Percentiles rank a stretch among this genome's conserved stretches.
phyloP scores from a whole-genome alignment of 768 basidiomycete species.

The Collybiopsis confluens region DNA sequence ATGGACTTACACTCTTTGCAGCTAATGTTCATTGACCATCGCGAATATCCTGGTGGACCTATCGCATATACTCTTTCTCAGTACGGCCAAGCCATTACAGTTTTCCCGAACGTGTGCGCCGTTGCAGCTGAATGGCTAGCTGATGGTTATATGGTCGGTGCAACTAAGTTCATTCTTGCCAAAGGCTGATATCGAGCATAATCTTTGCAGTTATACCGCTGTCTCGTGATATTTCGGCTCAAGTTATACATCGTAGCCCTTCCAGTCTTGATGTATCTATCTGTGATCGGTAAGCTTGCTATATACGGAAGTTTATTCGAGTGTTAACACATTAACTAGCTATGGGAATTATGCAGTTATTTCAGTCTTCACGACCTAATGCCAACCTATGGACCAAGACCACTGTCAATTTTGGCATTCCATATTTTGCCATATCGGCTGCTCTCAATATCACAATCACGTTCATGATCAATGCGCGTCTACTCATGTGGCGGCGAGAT shows the following conservation, averaged over 20 bases:
- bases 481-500: slow-evolving; percentile 16
- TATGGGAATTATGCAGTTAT: slow-evolving; percentile 13
- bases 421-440: slow-evolving; percentile 23
- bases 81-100: slow-evolving; percentile 16
- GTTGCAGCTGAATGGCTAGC: slow-evolving; percentile 17
- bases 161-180: too few species aligned
- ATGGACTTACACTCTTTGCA: slow-evolving; percentile 17
- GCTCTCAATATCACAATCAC: slow-evolving; percentile 25
- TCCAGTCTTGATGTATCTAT: slow-evolving; percentile 11
- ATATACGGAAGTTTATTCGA: too few species aligned
- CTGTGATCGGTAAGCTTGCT: slow-evolving; percentile 12
- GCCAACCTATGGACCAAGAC: slow-evolving; percentile 11
- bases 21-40: slow-evolving; percentile 25
- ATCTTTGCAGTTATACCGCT: slow-evolving; percentile 7
- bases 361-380: slow-evolving; percentile 11
- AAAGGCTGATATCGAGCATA: too few species aligned
- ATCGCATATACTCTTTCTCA: slow-evolving; percentile 11
- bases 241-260: slow-evolving; percentile 8
- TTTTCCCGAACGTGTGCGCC: slow-evolving; percentile 14
- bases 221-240: slow-evolving; percentile 7
- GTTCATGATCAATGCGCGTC: slow-evolving; percentile 19
- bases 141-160: slow-evolving; percentile 16
- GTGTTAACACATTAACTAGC: slow-evolving; percentile 5
- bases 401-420: slow-evolving; percentile 17
- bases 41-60: slow-evolving; percentile 28